Evolutionary conservation across 2,329 filamentous ascomycete species (phyloP).

Genomic region (Penicillium sp.): DNA sequence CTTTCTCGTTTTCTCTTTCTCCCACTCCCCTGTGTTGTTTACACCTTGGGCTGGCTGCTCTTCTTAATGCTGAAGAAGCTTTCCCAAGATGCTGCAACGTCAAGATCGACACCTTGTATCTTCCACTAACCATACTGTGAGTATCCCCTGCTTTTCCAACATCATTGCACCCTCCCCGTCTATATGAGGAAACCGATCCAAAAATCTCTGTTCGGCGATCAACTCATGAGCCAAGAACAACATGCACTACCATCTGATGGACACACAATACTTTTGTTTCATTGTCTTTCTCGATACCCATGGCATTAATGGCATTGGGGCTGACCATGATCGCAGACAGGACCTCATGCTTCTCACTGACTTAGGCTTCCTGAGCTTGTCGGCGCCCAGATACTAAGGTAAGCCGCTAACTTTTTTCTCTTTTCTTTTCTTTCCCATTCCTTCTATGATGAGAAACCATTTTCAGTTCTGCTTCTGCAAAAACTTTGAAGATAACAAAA

Average conservation of each 20-base stretch:
- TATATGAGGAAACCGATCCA: constrained; percentile 53
- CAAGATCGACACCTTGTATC: not conserved
- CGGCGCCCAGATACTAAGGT: constrained; percentile 11
- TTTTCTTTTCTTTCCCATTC: constrained; percentile 1
- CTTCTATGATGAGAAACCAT: constrained; percentile 51
- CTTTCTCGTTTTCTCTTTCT: constrained; percentile 21
- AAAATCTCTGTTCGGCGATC: constrained; percentile 55
- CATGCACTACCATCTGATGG: constrained; percentile 62
- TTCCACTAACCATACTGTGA: constrained; percentile 23
- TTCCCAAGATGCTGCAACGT: not conserved
- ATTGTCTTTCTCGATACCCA: constrained; percentile 2
- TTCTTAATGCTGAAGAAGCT: constrained; percentile 23
- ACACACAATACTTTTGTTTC: constrained; percentile 7
- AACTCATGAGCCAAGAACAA: constrained; percentile 56
- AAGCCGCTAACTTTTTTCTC: constrained; percentile 8
- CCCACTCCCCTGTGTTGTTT: constrained; percentile 15
- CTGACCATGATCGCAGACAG: constrained; percentile 21
- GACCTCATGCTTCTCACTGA: not conserved
- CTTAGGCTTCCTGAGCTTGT: constrained; percentile 3
- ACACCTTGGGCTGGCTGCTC: constrained; percentile 5
- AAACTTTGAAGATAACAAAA: constrained; percentile 56
- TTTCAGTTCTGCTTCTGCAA: constrained; percentile 65
- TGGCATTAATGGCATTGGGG: constrained; percentile 3
- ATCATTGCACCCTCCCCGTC: constrained; percentile 15
- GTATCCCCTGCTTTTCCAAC: constrained; percentile 13